These are phyloP conservation scores for Naganishia cerealis DNA, from an alignment of 1,284 basidiomycete species.

Conservation along the genomic window DNA sequence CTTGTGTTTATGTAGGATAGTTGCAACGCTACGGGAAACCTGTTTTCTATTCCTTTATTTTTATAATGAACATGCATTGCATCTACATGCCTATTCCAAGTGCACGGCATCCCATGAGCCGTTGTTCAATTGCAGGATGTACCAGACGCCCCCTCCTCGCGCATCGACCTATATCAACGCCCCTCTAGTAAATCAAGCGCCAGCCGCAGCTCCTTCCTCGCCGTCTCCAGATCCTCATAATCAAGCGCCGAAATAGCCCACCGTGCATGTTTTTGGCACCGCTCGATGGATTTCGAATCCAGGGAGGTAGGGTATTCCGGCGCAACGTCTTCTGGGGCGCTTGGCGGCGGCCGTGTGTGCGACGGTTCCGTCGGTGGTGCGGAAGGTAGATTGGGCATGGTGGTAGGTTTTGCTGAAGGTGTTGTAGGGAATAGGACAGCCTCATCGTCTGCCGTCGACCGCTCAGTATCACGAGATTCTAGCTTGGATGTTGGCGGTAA, in stretches of 20 bases:
- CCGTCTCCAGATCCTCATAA: slow-evolving; percentile 64
- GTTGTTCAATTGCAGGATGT: not conserved
- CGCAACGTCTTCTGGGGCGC: slow-evolving; percentile 4
- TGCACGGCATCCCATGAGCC: too few relatives aligned
- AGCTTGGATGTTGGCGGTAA: not conserved
- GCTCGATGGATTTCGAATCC: slow-evolving; percentile 58
- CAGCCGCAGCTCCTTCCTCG: slow-evolving; percentile 68
- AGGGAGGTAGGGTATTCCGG: slow-evolving; percentile 20
- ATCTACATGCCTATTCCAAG: too few relatives aligned
- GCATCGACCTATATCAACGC: not conserved
- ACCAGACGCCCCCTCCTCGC: not conserved
- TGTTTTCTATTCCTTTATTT: too few relatives aligned
- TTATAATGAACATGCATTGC: too few relatives aligned
- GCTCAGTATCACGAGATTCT: not conserved
- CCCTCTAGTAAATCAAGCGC: slow-evolving; percentile 58
- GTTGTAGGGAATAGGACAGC: slow-evolving; percentile 18
- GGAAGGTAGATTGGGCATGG: not conserved
- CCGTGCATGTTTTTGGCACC: slow-evolving; percentile 81
- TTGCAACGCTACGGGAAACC: too few relatives aligned
- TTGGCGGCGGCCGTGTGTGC: slow-evolving; percentile 6
- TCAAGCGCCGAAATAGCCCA: slow-evolving; percentile 89
- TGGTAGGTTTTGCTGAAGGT: not conserved
- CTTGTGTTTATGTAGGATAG: too few relatives aligned
- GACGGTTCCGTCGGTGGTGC: slow-evolving; percentile 6
- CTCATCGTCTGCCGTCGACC: not conserved